Base-by-base conservation (phyloP, 2,329 filamentous ascomycete species). In the Sclerotinia subarctica region DNA sequence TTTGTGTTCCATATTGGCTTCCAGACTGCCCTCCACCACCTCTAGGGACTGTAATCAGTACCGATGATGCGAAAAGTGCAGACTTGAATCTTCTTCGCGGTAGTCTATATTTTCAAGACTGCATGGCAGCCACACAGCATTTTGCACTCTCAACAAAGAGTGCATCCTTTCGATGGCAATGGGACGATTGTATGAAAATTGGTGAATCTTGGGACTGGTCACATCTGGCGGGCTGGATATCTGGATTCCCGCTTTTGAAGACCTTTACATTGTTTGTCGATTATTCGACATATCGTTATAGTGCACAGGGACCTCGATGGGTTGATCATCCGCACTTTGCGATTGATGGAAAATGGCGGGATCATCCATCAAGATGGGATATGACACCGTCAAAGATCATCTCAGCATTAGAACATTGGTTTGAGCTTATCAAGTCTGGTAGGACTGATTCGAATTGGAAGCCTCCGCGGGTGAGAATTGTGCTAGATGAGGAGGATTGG, bases 1-100 rank as follows among this genome's bases (percentile, higher is more conserved):
- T 60, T 49, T n/a, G 49, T 24, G 44, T 60, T 24, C 58, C 58
- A 17, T 60, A 60, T 13, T 60, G 58, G 58, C 58, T 49, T 35
- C 44, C 58, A 11, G 15, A 19, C 11, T 2, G 7, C 10, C 38
- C 8, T n/a, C 53, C 5, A 56, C 4, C 38, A 17, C 15, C 26
- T 54, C 29, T 29, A 21, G 29, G 17, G 26, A 42, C 38, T 1
- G 17, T n/a, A 15, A 4, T n/a, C 13, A 32, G 7, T 19, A 21
- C 26, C 19, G 24, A 46, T 17, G 21, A 35, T 49, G 42, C 44
- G 32, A 46, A 29, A 1, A 2, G 21, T 4, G 17, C 21, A 24
- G 29, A 60, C 13, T 17, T 49, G 58, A 60, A 29, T 35, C 21
- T 49, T n/a, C 10, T 46, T 49, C 11, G 7, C n/a, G 1, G 2